Evolutionary conservation across 495 filamentous ascomycete species (phyloP), one percentile per base, ranked within the genome.

Genomic region (Lepidopterella palustris): DNA sequence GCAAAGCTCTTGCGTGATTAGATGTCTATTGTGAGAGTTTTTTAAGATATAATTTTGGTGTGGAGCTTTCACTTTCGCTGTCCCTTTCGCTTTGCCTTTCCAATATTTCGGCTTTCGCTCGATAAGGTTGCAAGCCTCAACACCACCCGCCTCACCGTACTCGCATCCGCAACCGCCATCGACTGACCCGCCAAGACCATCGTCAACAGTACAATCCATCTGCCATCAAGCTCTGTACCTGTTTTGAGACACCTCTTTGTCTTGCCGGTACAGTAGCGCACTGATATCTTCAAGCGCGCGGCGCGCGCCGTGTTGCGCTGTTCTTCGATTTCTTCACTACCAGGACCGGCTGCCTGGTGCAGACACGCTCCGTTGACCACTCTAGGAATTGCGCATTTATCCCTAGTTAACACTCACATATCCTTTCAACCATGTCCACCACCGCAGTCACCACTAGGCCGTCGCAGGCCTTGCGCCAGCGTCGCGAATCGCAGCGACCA

Each of bases 401-500:
- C n/a, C n/a, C n/a, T n/a, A n/a, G n/a, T n/a, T n/a, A n/a, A n/a
- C n/a, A n/a, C n/a, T n/a, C 20, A 6, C 23, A 13, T 18, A 42
- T 13, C 18, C 3, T 10, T 42, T 10, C 23, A 18, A 50, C 8
- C 47, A 50, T 50, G 47, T 50, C 47, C 0, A 25, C 8, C 47
- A 24, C 25, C 9, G 21, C 25, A 2, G 25, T 27, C 25, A 15
- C 47, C 26, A 50, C 47, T 13, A 24, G 47, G 47, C 60, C 60
- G 10, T 45, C 56, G 50, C 64, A 66, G 60, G 64, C 59, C 27
- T 60, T 64, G 11, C 67, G 67, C 52, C 65, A 63, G 59, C 64
- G 67, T 39, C 64, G 67, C 45, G 67, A 69, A 45, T 64, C 67
- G 23, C 67, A 70, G 45, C 64, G 65, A 20, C 67, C 67, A 23